Percentiles rank a stretch among this genome's conserved stretches.
phyloP scores from a whole-genome alignment of 2,329 filamentous ascomycete genomes.

The Trichophyton mentagrophytes region DNA sequence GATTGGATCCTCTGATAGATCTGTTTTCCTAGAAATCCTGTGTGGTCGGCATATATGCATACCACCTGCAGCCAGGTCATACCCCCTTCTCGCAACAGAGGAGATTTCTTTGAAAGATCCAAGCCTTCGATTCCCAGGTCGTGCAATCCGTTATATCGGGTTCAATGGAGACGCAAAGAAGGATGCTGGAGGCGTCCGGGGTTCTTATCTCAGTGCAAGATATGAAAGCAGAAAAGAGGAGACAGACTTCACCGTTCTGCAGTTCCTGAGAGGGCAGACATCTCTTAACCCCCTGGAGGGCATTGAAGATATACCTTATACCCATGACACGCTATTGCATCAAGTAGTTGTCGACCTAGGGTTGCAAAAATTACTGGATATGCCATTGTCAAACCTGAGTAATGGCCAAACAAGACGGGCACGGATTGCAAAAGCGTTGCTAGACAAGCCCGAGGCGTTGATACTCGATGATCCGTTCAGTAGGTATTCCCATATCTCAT shows the following conservation, averaged over 20 bases:
- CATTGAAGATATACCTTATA: slow-evolving; percentile 26
- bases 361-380: slow-evolving; percentile 55
- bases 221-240: slow-evolving; percentile 81
- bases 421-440: slow-evolving; percentile 72
- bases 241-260: slow-evolving; percentile 70
- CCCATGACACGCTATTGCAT: slow-evolving; percentile 42
- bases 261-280: slow-evolving; percentile 72
- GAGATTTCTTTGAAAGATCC: slow-evolving; percentile 41
- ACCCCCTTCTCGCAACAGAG: slow-evolving; percentile 59
- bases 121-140: slow-evolving; percentile 44
- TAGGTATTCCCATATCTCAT: slow-evolving; percentile 22
- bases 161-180: slow-evolving; percentile 61
- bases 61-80: slow-evolving; percentile 63
- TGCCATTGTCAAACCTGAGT: slow-evolving; percentile 80
- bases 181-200: slow-evolving; percentile 39
- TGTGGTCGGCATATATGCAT: slow-evolving; percentile 62
- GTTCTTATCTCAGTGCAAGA: slow-evolving; percentile 73
- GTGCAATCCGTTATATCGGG: slow-evolving; percentile 77
- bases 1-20: slow-evolving; percentile 67
- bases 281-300: slow-evolving; percentile 61
- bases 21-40: slow-evolving; percentile 67
- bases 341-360: slow-evolving; percentile 58
- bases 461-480: slow-evolving; percentile 87
- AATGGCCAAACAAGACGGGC: slow-evolving; percentile 85
- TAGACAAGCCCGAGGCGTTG: slow-evolving; percentile 66